Evolutionary conservation across 1,284 basidiomycete species (phyloP).

Genomic region (Tylopilus sp.): DNA sequence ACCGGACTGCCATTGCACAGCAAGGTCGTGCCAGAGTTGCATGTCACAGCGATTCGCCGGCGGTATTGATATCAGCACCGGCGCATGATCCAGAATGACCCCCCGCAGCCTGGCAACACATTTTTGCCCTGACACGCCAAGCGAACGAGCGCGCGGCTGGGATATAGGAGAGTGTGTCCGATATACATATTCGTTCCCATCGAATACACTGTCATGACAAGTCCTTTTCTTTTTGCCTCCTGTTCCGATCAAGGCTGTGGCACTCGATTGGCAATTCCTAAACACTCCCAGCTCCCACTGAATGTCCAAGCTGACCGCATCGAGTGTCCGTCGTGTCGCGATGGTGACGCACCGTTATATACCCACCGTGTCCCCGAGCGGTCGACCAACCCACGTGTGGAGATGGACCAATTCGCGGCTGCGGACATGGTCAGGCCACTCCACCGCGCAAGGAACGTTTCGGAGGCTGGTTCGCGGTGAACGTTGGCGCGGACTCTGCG

Average conservation of each 20-base stretch:
- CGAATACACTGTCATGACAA: neutral
- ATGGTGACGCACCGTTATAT: slow-evolving; percentile 1
- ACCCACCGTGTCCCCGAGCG: neutral
- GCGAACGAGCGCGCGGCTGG: too few species aligned
- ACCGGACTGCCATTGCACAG: neutral
- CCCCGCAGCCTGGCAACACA: neutral
- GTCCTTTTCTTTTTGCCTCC: slow-evolving; percentile 5
- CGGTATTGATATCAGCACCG: too few species aligned
- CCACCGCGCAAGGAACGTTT: slow-evolving; percentile 6
- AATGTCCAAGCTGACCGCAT: neutral
- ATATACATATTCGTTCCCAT: too few species aligned
- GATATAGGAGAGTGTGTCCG: too few species aligned
- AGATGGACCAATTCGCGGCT: neutral
- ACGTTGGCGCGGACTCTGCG: slow-evolving; percentile 3
- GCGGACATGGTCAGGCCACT: neutral
- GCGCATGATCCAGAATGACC: too few species aligned
- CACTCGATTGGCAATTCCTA: slow-evolving; percentile 10
- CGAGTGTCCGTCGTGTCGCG: slow-evolving; percentile 1
- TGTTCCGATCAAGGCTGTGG: slow-evolving; percentile 4
- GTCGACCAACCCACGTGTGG: too few species aligned
- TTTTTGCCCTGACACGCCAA: neutral
- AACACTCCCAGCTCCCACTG: neutral
- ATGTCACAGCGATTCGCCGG: too few species aligned
- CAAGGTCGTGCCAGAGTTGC: neutral
- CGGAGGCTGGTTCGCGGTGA: neutral